Evolutionary conservation across 2,329 filamentous ascomycete genomes (phyloP).

Genomic region (Pseudogymnoascus sp.): DNA sequence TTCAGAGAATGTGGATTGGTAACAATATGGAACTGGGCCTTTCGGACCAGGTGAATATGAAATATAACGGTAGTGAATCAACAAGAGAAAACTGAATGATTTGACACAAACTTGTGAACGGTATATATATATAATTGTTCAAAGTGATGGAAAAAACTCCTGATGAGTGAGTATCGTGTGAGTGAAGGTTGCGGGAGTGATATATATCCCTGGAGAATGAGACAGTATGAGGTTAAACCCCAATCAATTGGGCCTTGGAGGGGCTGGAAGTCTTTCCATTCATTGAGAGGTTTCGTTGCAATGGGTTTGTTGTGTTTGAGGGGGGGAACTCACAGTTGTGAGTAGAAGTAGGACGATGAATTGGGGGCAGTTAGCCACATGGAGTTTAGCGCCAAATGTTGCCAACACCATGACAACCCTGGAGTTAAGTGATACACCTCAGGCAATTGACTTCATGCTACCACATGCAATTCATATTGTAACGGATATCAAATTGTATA

Average conservation of each 20-base stretch:
- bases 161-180: neutral
- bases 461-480: neutral
- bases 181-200: neutral
- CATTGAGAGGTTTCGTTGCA: neutral
- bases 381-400: neutral
- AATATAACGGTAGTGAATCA: neutral
- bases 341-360: neutral
- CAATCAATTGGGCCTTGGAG: neutral
- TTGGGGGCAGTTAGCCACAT: neutral
- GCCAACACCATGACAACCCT: neutral
- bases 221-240: neutral
- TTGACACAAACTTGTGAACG: neutral
- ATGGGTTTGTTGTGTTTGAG: neutral
- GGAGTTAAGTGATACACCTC: neutral
- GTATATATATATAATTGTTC: neutral
- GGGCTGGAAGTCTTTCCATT: neutral
- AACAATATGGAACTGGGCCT: neutral
- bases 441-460: neutral
- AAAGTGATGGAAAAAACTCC: neutral
- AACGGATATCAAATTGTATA: constrained; percentile 7
- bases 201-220: neutral
- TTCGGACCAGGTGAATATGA: neutral
- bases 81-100: neutral
- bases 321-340: neutral
- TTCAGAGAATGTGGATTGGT: neutral